Conservation (phyloP, 257 asterid species). For the Jacaranda mimosifolia region DNA sequence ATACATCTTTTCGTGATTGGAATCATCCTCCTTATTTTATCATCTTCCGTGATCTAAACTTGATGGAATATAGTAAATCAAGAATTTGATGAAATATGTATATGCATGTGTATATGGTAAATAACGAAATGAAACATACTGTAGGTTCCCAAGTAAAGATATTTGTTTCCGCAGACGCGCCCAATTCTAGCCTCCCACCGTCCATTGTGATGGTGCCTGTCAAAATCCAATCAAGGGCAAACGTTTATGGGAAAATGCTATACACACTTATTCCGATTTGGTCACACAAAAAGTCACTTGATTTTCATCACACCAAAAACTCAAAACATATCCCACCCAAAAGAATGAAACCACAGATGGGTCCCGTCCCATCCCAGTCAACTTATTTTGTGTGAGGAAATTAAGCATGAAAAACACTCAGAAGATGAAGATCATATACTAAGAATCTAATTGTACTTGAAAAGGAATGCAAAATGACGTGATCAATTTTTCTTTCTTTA, state of each 20-base stretch:
- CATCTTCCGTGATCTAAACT: background rate
- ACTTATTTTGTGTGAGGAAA: constrained; percentile 24
- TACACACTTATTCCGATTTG: constrained; percentile 1
- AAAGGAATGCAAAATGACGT: constrained; percentile 28
- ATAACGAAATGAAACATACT: constrained; percentile 27
- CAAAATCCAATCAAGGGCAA: constrained; percentile 25
- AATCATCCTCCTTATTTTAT: background rate
- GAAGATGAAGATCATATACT: constrained; percentile 2
- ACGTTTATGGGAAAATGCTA: background rate
- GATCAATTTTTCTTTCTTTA: background rate
- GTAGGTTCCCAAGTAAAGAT: constrained; percentile 86
- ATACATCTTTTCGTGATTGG: background rate
- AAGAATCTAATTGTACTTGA: constrained; percentile 35
- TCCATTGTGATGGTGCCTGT: constrained; percentile 97
- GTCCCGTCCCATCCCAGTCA: constrained; percentile 38
- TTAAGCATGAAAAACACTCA: constrained; percentile 30
- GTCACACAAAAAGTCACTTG: constrained; percentile 33
- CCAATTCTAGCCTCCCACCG: constrained; percentile 99
- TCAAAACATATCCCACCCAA: constrained; percentile 11
- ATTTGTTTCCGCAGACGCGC: constrained; percentile 84
- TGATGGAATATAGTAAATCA: background rate
- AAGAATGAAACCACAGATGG: constrained; percentile 31
- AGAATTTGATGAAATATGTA: background rate
- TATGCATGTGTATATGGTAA: background rate
- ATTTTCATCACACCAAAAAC: constrained; percentile 23